Evolutionary conservation across 441 rosid species (phyloP).

Genomic region (Lagerstroemia fauriei): DNA sequence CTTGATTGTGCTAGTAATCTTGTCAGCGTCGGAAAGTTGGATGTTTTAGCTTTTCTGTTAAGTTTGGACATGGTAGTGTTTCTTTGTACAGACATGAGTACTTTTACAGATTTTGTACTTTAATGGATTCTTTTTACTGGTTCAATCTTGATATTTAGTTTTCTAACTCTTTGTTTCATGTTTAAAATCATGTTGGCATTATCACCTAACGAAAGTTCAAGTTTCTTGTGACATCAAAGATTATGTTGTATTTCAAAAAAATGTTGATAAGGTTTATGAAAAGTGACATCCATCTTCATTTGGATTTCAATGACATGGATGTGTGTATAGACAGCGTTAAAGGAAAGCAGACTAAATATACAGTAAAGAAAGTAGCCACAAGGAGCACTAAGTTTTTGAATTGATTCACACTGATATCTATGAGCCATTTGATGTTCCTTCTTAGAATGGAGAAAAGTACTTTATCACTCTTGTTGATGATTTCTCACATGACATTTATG

Average conservation of each 20-base stretch:
- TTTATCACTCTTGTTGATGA: constrained; percentile 5
- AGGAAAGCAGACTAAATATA: neutral
- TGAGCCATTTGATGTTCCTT: neutral
- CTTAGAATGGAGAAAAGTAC: constrained; percentile 4
- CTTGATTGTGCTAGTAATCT: neutral
- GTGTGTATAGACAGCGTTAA: constrained; percentile 5
- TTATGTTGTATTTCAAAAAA: constrained; percentile 9
- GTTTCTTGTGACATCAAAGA: neutral
- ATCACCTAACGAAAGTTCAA: neutral
- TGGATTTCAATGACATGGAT: neutral
- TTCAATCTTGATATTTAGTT: neutral
- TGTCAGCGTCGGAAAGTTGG: neutral
- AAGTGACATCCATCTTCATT: neutral
- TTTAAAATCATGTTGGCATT: neutral
- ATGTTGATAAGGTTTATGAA: neutral
- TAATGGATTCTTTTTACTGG: neutral
- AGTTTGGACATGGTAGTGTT: neutral
- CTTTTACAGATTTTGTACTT: neutral
- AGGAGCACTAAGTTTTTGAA: constrained; percentile 10
- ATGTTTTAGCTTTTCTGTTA: neutral
- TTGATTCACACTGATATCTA: constrained; percentile 15
- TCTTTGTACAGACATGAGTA: neutral
- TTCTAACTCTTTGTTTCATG: neutral
- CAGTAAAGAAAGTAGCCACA: neutral
- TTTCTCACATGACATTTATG: constrained; percentile 5